Conservation (phyloP, 305 asterid genomes). For the Striga hermonthica region DNA sequence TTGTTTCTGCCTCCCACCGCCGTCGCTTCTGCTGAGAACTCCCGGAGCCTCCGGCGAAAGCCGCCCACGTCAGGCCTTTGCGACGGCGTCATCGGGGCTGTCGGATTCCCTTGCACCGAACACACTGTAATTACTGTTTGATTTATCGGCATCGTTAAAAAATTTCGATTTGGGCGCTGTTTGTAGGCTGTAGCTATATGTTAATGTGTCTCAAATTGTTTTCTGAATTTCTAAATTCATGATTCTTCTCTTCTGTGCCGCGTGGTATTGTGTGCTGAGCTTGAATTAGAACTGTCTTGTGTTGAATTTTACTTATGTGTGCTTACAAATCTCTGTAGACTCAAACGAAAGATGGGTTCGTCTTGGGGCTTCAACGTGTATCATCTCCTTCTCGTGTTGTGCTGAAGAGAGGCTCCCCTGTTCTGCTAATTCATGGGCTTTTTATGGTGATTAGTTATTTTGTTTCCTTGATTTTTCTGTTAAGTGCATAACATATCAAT, state of each 20-base stretch:
- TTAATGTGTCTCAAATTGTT: neutral
- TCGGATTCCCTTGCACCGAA: constrained; percentile 83
- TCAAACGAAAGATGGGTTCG: constrained; percentile 74
- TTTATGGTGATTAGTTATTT: constrained; percentile 60
- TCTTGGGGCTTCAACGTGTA: constrained; percentile 90
- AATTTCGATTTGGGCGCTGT: neutral
- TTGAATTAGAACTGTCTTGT: neutral
- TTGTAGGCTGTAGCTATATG: neutral
- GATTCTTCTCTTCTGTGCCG: neutral
- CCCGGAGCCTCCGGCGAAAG: constrained; percentile 38
- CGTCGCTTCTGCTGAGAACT: constrained; percentile 38
- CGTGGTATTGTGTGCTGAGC: too few species aligned
- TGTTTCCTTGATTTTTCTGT: constrained; percentile 8
- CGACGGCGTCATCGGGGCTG: constrained; percentile 55
- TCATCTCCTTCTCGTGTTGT: constrained; percentile 49
- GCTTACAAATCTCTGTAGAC: constrained; percentile 42
- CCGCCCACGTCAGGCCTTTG: constrained; percentile 54
- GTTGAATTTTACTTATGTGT: constrained; percentile 14
- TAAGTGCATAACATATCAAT: neutral
- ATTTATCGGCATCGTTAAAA: neutral
- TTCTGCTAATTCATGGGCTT: constrained; percentile 88
- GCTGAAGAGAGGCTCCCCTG: constrained; percentile 51
- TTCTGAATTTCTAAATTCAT: neutral
- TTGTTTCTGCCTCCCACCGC: constrained; percentile 34
- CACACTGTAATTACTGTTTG: constrained; percentile 51